Evolutionary conservation across 495 filamentous ascomycete genomes (phyloP).

Genomic region (Aspergillus affinis): DNA sequence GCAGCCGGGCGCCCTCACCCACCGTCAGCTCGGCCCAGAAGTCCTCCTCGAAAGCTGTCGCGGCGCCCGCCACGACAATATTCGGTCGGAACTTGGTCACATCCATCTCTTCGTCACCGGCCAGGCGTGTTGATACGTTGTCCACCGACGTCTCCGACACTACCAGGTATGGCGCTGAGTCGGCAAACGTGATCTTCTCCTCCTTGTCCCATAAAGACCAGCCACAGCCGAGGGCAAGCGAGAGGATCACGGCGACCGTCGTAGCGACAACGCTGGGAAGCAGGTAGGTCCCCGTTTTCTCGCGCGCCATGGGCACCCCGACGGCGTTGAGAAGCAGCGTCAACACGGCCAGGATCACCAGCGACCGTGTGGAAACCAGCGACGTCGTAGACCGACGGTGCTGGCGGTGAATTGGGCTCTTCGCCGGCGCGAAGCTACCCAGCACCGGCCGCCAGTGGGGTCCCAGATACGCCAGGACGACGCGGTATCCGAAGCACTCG

Average conservation of each 20-base stretch:
- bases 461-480: conserved; percentile 70
- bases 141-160: conserved; percentile 67
- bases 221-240: neutral
- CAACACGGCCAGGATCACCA: conserved; percentile 3
- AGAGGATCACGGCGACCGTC: conserved; percentile 5
- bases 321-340: conserved; percentile 14
- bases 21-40: conserved; percentile 73
- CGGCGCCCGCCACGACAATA: conserved; percentile 66
- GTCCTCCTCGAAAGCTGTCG: conserved; percentile 74
- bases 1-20: conserved; percentile 37
- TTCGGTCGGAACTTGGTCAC: conserved; percentile 85
- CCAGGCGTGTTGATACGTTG: conserved; percentile 62
- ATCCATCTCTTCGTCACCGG: conserved; percentile 57
- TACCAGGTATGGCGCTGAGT: conserved; percentile 75
- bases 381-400: neutral
- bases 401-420: conserved; percentile 21
- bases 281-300: neutral
- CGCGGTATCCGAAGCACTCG: conserved; percentile 63
- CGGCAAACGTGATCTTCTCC: conserved; percentile 69
- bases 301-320: neutral
- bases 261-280: neutral
- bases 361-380: conserved; percentile 8
- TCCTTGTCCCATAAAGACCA: conserved; percentile 11
- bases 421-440: conserved; percentile 51
- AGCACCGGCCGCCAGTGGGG: conserved; percentile 60